These are phyloP conservation scores for Salvia splendens DNA, from an alignment of 257 asterid species.

Conservation along the genomic window DNA sequence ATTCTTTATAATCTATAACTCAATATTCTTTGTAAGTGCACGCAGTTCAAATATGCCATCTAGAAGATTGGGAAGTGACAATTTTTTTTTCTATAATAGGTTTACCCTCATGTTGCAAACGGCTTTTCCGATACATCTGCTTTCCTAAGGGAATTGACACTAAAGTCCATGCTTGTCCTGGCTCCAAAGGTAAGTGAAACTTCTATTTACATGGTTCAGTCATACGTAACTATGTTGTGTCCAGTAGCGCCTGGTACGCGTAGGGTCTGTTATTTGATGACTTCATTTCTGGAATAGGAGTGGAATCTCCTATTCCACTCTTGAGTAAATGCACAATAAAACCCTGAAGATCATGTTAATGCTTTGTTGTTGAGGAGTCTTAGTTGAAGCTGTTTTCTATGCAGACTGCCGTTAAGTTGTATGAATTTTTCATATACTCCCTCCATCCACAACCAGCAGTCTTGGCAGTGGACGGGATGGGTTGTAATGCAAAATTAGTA, in stretches of 20 bases:
- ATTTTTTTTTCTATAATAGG: slow-evolving; percentile 47
- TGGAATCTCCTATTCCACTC: slow-evolving; percentile 1
- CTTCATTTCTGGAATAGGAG: slow-evolving; percentile 10
- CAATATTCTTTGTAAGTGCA: slow-evolving; percentile 14
- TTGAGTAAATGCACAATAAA: slow-evolving; percentile 6
- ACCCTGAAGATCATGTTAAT: slow-evolving; percentile 1
- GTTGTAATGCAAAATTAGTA: too few relatives aligned
- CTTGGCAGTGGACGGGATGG: too few relatives aligned
- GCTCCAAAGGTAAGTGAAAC: slow-evolving; percentile 83
- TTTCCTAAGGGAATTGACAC: slow-evolving; percentile 87
- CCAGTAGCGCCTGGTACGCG: slow-evolving; percentile 14
- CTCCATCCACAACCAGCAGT: too few relatives aligned
- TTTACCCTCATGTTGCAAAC: slow-evolving; percentile 90
- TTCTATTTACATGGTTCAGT: slow-evolving; percentile 18
- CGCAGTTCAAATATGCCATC: slow-evolving; percentile 23
- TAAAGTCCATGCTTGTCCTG: slow-evolving; percentile 93
- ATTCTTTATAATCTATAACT: slow-evolving; percentile 18
- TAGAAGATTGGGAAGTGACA: slow-evolving; percentile 24
- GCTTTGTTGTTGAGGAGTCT: slow-evolving; percentile 1
- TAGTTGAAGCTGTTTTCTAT: slow-evolving; percentile 15
- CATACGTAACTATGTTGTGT: slow-evolving; percentile 22
- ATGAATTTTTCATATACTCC: background rate
- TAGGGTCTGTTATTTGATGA: slow-evolving; percentile 6
- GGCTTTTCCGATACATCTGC: slow-evolving; percentile 98
- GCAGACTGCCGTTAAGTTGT: slow-evolving; percentile 16